phyloP scores from a whole-genome alignment of 768 basidiomycete species.

The Rhodocollybia butyracea region DNA sequence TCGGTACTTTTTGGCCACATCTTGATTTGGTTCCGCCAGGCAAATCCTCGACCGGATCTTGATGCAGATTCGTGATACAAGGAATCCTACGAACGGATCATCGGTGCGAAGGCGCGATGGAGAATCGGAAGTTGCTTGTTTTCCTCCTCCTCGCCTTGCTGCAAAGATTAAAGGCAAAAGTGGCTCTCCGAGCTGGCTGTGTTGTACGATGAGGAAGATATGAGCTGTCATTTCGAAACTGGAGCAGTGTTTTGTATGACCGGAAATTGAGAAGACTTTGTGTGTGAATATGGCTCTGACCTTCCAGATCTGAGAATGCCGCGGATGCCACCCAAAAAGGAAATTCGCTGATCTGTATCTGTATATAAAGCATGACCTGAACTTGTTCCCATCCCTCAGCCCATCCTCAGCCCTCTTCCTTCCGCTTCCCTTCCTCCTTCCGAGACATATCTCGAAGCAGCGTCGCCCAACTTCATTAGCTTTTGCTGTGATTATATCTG shows the following conservation, averaged over 20 bases:
- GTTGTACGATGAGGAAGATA: not conserved
- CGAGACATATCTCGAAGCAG: constrained; percentile 34
- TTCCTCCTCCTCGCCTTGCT: not conserved
- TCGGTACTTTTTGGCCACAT: not conserved
- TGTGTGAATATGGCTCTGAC: not conserved
- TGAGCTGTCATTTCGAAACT: constrained; percentile 3
- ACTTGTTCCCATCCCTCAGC: constrained; percentile 18
- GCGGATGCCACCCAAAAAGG: constrained; percentile 5
- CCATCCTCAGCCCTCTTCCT: constrained; percentile 17
- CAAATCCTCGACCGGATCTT: constrained; percentile 1
- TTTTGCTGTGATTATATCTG: constrained; percentile 16
- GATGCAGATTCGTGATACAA: not conserved
- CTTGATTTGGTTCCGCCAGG: not conserved
- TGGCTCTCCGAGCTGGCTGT: not conserved
- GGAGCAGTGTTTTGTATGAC: not conserved
- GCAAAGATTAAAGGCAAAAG: not conserved
- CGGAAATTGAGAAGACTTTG: not conserved
- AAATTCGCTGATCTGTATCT: not conserved
- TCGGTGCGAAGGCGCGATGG: constrained; percentile 3
- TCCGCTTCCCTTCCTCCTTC: constrained; percentile 30
- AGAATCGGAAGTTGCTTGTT: not conserved
- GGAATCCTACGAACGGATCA: not conserved
- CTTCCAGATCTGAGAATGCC: not conserved
- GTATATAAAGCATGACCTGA: constrained; percentile 13
- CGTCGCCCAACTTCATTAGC: constrained; percentile 16